Evolutionary conservation across 225 moss, liverwort and hornwort species (phyloP).

Genomic region (Lunularia cruciata): DNA sequence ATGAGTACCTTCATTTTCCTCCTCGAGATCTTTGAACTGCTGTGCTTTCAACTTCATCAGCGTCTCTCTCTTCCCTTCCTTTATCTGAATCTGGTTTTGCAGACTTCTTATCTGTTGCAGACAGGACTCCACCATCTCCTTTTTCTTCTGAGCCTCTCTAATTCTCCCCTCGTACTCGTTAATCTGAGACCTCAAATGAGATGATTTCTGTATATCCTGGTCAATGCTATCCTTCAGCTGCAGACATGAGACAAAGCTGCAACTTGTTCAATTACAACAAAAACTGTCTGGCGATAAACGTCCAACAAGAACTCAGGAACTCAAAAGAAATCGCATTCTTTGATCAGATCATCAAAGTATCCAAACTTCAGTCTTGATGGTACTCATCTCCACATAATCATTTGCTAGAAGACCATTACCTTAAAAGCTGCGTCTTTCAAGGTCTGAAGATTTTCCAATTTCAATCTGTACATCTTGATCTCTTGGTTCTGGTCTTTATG

Average conservation of each 20-base stretch:
- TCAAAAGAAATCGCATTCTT: background rate
- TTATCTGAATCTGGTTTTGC: slow-evolving; percentile 47
- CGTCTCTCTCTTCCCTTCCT: slow-evolving; percentile 65
- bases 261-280: background rate
- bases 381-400: too few relatives aligned
- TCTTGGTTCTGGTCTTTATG: slow-evolving; percentile 98
- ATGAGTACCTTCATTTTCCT: slow-evolving; percentile 58
- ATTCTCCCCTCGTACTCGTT: slow-evolving; percentile 67
- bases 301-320: background rate
- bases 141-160: slow-evolving; percentile 47
- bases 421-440: slow-evolving; percentile 90
- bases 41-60: slow-evolving; percentile 68
- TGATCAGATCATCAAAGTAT: too few relatives aligned
- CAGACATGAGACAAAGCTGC: background rate
- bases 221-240: slow-evolving; percentile 88
- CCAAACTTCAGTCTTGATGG: too few relatives aligned
- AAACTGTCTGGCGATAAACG: background rate
- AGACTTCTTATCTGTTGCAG: slow-evolving; percentile 51
- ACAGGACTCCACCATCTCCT: slow-evolving; percentile 50
- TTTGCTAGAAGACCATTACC: too few relatives aligned
- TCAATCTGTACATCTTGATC: slow-evolving; percentile 89
- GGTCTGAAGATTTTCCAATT: slow-evolving; percentile 91
- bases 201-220: slow-evolving; percentile 77
- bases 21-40: slow-evolving; percentile 69
- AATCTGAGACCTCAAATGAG: slow-evolving; percentile 70